Evolutionary conservation across 768 basidiomycete genomes (phyloP), one percentile per base, ranked within the genome.

Genomic region (Arthromyces matolae): DNA sequence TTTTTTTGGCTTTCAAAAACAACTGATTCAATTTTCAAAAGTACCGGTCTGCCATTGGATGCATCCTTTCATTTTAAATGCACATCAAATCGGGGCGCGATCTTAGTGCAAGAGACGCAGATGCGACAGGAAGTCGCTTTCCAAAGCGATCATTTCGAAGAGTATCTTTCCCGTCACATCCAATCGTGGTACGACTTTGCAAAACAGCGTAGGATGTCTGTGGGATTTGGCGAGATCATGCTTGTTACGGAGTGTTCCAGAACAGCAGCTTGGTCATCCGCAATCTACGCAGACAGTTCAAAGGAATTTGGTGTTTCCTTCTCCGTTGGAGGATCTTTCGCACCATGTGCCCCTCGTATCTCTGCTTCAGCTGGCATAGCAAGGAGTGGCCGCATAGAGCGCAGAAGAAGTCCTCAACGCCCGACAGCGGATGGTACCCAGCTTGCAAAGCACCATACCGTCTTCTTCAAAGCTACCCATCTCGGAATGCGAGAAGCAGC

Each of bases 211-310:
- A 44, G 33, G 20, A 24, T 53, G 3, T 29, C 35, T 3, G 36
- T 53, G 3, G 52, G 38, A 5, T 57, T 57, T 28, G 56, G 56
- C 5, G 47, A 57, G 24, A 37, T 57, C 16, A 49, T 57, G 47
- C 50, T 54, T 25, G 52, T 57, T 4, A 57, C 50, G 0, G 52
- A 50, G 22, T 57, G 56, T 27, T 57, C 52, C 4, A 54, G 50
- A 40, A 57, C 56, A 5, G 43, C 44, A 8, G 56, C 52, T 16
- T 57, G 56, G 56, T 38, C 50, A 22, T 57, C 56, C 14, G 52
- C 44, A 3, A 53, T 55, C 4, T 58, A 58, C 22, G 52, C 56
- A 3, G 16, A 57, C 7, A 52, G 38, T 23, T 23, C 46, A 0
- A 31, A 37, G 20, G 53, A 54, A 12, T 55, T 58, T 34, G 28